Evolutionary conservation across 148 eudicot species (phyloP).

Genomic region (Arbutus unedo): DNA sequence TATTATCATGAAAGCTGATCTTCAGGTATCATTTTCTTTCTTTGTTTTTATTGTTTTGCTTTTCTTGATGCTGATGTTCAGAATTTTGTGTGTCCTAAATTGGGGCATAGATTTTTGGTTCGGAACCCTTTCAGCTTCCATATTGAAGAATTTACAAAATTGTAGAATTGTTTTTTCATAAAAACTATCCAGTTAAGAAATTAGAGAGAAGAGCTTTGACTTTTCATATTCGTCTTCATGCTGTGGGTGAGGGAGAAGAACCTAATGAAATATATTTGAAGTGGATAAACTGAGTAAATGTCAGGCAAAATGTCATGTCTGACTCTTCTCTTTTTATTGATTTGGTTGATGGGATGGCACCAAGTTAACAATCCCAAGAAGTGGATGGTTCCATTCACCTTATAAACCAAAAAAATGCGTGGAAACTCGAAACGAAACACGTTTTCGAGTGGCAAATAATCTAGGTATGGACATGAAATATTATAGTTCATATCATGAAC

Average conservation of each 20-base stretch:
- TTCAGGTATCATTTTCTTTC: slow-evolving; percentile 54
- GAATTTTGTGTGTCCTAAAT: slow-evolving; percentile 30
- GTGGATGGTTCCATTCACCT: background rate
- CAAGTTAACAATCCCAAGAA: slow-evolving; percentile 14
- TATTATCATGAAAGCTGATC: slow-evolving; percentile 82
- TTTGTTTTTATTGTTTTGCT: background rate
- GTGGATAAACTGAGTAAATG: slow-evolving; percentile 15
- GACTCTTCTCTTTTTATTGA: background rate
- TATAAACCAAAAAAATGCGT: background rate
- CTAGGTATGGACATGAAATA: background rate
- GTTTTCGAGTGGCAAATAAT: background rate
- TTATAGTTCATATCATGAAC: background rate
- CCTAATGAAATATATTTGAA: background rate
- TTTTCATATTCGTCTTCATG: background rate
- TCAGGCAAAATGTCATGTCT: background rate
- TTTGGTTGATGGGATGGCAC: background rate
- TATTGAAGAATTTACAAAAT: too few relatives aligned
- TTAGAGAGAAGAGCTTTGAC: background rate
- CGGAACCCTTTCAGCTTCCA: background rate
- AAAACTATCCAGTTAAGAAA: background rate
- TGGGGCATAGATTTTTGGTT: background rate
- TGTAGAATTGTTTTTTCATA: background rate
- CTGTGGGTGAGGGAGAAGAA: background rate
- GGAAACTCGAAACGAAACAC: background rate
- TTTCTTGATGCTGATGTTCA: slow-evolving; percentile 21